Conservation (phyloP, 169 alveolate genomes). For the Plasmodium ovale region DNA sequence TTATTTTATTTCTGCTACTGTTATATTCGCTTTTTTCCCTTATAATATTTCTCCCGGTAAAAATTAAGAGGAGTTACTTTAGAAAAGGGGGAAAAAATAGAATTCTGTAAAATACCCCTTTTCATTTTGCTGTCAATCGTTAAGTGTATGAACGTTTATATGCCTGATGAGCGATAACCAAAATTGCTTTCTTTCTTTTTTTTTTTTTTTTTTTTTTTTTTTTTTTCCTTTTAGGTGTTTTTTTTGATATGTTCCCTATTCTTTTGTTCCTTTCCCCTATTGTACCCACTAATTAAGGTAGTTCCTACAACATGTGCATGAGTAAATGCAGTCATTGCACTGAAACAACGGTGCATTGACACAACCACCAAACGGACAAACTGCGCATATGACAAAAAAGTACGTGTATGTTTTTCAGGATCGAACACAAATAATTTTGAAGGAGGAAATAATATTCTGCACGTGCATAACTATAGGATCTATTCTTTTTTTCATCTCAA, state of each 20-base stretch:
- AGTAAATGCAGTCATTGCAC: no score
- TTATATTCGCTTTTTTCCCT: conserved; percentile 24
- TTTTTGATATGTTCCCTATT: conserved; percentile 23
- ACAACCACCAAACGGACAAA: no score
- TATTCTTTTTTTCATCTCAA: conserved; percentile 27
- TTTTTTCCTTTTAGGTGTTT: conserved; percentile 27
- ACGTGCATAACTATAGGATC: conserved; percentile 26
- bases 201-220: neutral
- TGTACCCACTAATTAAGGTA: conserved; percentile 47
- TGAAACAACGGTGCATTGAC: no score
- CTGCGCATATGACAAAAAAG: neutral
- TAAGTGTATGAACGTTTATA: neutral
- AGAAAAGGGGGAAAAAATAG: neutral
- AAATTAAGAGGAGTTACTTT: neutral
- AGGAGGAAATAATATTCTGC: conserved; percentile 51
- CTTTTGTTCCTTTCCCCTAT: conserved; percentile 15
- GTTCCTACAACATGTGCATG: no score
- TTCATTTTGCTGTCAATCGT: no score
- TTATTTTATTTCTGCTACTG: conserved; percentile 19
- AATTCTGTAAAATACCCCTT: no score
- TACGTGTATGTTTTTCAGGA: conserved; percentile 2
- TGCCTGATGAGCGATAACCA: neutral
- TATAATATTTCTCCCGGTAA: conserved; percentile 28
- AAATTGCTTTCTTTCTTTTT: neutral
- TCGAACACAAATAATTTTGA: conserved; percentile 5